phyloP scores from a whole-genome alignment of 345 rosid genomes.

The Lenwebbia sp. region DNA sequence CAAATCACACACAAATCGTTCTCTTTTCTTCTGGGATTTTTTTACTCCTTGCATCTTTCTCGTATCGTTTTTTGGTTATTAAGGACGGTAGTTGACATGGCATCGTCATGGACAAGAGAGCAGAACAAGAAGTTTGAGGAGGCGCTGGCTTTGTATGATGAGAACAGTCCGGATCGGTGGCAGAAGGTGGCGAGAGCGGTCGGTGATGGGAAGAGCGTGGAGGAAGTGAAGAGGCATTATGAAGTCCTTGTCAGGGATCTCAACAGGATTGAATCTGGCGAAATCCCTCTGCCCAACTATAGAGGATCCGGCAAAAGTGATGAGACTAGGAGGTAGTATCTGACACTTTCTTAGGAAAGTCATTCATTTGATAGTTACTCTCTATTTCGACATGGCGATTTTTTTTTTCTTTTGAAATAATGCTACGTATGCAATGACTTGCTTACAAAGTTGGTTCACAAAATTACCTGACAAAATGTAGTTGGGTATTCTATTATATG shows the following conservation, averaged over 20 bases:
- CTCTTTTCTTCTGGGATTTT: neutral
- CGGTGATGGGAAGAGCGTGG: conserved; percentile 5
- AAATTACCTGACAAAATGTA: neutral
- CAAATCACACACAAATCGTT: neutral
- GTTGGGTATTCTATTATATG: neutral
- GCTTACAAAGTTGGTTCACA: neutral
- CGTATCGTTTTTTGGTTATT: neutral
- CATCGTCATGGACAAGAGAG: conserved; percentile 10
- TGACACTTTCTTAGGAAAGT: neutral
- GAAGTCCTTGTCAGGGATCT: conserved; percentile 10
- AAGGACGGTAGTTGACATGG: neutral
- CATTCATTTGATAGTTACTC: neutral
- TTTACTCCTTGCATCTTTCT: neutral
- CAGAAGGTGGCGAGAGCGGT: conserved; percentile 8
- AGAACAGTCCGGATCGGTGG: conserved; percentile 11
- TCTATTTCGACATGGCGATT: neutral
- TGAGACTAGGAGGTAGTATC: neutral
- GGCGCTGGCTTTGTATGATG: conserved; percentile 9
- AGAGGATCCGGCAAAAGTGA: neutral
- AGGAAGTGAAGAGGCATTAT: conserved; percentile 16
- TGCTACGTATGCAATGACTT: neutral
- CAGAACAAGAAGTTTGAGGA: conserved; percentile 15
- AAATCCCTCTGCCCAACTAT: conserved; percentile 7
- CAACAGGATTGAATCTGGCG: conserved; percentile 8
- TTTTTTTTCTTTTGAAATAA: neutral